Percentiles rank a stretch among this genome's conserved stretches.
Conservation (phyloP, 2,329 filamentous ascomycete species). For the Ophiocordyceps unilateralis region DNA sequence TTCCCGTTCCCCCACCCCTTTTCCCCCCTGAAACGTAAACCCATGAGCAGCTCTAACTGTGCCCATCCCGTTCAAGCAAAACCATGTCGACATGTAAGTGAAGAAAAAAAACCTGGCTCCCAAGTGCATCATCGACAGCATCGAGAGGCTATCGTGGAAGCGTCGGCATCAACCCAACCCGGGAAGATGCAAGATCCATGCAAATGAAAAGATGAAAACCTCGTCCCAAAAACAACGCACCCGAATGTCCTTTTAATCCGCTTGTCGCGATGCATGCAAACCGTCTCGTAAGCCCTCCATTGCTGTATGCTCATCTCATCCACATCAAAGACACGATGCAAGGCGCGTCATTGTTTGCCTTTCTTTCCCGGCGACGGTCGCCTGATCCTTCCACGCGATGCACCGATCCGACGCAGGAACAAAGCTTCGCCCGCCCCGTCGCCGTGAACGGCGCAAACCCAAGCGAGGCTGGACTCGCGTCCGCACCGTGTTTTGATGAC, state of each 20-base stretch:
- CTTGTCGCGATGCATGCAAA: constrained; percentile 19
- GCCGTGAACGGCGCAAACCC: no score
- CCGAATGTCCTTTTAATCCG: constrained; percentile 13
- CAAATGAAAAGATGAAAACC: background rate
- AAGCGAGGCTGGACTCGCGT: no score
- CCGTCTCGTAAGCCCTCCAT: background rate
- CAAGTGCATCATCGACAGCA: background rate
- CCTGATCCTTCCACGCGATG: background rate
- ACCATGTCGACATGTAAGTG: no score
- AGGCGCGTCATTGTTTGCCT: constrained; percentile 5
- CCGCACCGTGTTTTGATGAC: no score
- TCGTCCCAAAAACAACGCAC: background rate
- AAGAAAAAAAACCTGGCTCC: background rate
- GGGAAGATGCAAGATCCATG: background rate
- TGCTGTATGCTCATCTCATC: background rate
- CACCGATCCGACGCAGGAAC: background rate
- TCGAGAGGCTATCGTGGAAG: background rate
- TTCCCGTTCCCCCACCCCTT: no score
- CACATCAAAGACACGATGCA: constrained; percentile 8
- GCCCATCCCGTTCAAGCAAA: no score
- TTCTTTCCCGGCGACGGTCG: background rate
- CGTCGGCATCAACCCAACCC: no score
- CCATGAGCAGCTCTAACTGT: no score
- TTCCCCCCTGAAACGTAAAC: no score
- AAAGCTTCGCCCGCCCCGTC: no score